Base-by-base conservation (phyloP, 805 yeast genomes). In the Candida patagonica region DNA sequence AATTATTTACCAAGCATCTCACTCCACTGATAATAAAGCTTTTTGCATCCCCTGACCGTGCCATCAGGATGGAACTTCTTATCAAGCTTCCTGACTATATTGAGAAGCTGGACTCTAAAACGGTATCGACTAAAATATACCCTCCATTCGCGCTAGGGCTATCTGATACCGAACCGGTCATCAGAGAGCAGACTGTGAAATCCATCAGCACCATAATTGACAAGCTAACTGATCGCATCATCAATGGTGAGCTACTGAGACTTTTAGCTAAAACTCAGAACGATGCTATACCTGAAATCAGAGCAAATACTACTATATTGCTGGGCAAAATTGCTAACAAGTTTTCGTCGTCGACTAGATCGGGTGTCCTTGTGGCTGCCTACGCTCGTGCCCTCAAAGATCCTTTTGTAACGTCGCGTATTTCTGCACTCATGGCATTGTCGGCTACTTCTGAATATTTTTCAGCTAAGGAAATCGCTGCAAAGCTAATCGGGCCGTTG, bases 321-420 rank as follows among this genome's bases (percentile, higher is more conserved):
- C 68, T 86, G 25, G 76, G 81, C 30, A 74, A 74, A 40, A 74
- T 86, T 33, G 78, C 92, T 0, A 57, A 67, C 24, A 61, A 66
- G 43, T 70, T 86, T 49, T 76, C 76, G 66, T 81, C 52, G 19
- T 46, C 61, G 2, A 62, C 66, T 1, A 69, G 88, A 42, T 68
- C 84, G 7, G 78, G 76, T 17, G 95, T 92, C 2, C 63, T 92
- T 35, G 77, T 86, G 2, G 86, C 96, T 1, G 97, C 96, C 0
- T 80, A 83, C 50, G 73, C 84, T 2, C 80, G 87, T 51, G 81
- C 94, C 0, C 66, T 89, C 34, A 78, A 78, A 51, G 98, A 89
- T 58, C 71, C 88, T 0, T 77, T 76, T 52, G 68, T 78, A 2
- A 86, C 82, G 6, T 76, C 94, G 10, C 71, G 92, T 47, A 57